Base-by-base conservation (phyloP, 495 filamentous ascomycete genomes). In the Haplographium delicatum region DNA sequence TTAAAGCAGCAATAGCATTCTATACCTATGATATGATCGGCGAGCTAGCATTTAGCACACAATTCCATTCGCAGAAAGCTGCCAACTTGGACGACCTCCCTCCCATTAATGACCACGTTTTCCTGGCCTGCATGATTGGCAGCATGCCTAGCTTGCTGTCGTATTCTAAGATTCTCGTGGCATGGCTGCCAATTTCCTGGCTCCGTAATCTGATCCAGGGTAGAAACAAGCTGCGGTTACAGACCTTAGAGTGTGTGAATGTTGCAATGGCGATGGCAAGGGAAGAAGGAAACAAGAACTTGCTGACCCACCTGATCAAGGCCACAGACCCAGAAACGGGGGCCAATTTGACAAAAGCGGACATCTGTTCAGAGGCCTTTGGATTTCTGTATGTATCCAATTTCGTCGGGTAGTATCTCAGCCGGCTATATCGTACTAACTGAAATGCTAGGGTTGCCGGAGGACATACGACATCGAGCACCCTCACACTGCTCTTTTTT, bases 301-400 rank as follows among this genome's bases (percentile, higher is more conserved):
- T 52, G 18, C 23, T 52, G 18, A 52, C 49, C 11, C 11, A 45
- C 22, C 22, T 52, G 39, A 52, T 52, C 15, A 6, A n/a, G 6
- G 49, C 49, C 15, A 33, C 16, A 35, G 8, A 52, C 30, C 49
- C 49, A 10, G 49, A 52, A 25, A 52, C 49, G 7, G 49, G 49
- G n/a, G 49, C 11, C 5, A 6, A 15, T 5, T 34, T 52, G n/a
- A 52, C 49, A 7, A 6, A 44, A 16, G 11, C 15, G 1, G 41
- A 52, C 27, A 4, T 52, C 2, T 19, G 20, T 7, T 15, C 49
- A 22, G 49, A 52, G 27, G 49, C 49, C 19, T 52, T 52, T 44
- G 49, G 49, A 2, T 52, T 52, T 23, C 13, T 52, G 49, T 52
- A 24, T 25, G 49, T 45, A 5, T 31, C 45, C n/a, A n/a, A n/a